A percentile compares a stretch with the other conserved stretches of the same genome.
phyloP scores from a whole-genome alignment of 1,284 basidiomycete species.

The Sphaerobolus stellatus region DNA sequence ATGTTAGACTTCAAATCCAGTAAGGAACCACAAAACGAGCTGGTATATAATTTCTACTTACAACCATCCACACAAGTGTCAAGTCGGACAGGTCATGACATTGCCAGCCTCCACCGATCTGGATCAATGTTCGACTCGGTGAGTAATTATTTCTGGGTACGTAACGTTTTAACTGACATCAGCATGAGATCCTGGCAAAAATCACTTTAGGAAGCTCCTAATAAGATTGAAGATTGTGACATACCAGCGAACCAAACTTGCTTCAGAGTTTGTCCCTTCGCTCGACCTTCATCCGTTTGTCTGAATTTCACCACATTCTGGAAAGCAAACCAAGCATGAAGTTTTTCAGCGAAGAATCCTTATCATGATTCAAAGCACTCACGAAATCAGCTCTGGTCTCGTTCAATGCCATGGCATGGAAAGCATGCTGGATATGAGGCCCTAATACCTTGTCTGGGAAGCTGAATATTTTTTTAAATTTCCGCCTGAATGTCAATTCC shows the following conservation, averaged over 20 bases:
- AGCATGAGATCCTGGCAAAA: slow-evolving; percentile 5
- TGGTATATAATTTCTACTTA: slow-evolving; percentile 28
- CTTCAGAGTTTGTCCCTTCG: slow-evolving; percentile 57
- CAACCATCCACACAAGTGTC: slow-evolving; percentile 66
- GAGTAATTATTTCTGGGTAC: neutral
- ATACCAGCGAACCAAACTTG: slow-evolving; percentile 71
- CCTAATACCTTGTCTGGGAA: slow-evolving; percentile 60
- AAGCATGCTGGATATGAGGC: slow-evolving; percentile 60
- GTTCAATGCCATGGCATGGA: slow-evolving; percentile 66
- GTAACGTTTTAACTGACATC: slow-evolving; percentile 2
- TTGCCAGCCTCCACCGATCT: slow-evolving; percentile 69
- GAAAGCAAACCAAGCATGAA: neutral
- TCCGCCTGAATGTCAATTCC: slow-evolving; percentile 48
- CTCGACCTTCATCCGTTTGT: slow-evolving; percentile 51
- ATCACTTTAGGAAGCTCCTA: slow-evolving; percentile 9
- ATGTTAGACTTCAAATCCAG: slow-evolving; percentile 48
- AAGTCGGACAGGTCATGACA: slow-evolving; percentile 68
- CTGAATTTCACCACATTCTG: slow-evolving; percentile 63
- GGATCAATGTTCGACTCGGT: neutral
- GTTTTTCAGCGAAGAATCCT: neutral
- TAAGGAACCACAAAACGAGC: neutral
- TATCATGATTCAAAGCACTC: slow-evolving; percentile 24
- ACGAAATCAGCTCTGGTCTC: slow-evolving; percentile 68
- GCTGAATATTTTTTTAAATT: slow-evolving; percentile 54
- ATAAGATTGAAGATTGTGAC: slow-evolving; percentile 12